Conservation (phyloP, 148 eudicot genomes). For the Rhododendron ovatum region DNA sequence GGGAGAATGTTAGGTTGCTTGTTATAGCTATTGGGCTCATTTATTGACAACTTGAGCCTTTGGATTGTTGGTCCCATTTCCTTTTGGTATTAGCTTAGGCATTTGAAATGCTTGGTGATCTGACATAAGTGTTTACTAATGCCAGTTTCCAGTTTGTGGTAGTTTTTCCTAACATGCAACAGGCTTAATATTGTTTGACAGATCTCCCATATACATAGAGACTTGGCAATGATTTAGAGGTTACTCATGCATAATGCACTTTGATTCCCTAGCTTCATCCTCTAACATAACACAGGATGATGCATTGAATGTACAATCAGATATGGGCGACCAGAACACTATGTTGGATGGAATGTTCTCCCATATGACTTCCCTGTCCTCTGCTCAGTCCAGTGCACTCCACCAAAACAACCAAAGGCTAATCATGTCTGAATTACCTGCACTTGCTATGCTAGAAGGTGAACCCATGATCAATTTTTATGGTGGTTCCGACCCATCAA, state of each 20-base stretch:
- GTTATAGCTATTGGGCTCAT: not conserved
- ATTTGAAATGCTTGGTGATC: not conserved
- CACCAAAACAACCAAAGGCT: conserved; percentile 32
- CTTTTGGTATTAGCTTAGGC: not conserved
- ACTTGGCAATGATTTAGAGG: not conserved
- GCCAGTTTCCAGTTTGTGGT: not conserved
- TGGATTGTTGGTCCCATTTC: not conserved
- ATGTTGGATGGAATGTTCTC: conserved; percentile 28
- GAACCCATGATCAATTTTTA: conserved; percentile 27
- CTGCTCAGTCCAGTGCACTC: conserved; percentile 22
- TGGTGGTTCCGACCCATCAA: conserved; percentile 1
- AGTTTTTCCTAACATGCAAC: not conserved
- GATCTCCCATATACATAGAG: not conserved
- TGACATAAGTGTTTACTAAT: not conserved
- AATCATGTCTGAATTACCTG: conserved; percentile 41
- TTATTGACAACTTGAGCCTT: not conserved
- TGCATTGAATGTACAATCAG: conserved; percentile 23
- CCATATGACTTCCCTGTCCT: conserved; percentile 23
- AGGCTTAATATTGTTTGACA: not conserved
- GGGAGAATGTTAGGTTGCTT: not conserved
- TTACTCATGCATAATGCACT: not conserved
- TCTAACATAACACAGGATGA: conserved; percentile 26
- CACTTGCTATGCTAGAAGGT: conserved; percentile 31
- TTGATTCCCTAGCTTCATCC: conserved; percentile 13
- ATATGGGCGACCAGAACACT: conserved; percentile 17